phyloP scores from a whole-genome alignment of 2,329 filamentous ascomycete species.

The Colletotrichum viniferum region DNA sequence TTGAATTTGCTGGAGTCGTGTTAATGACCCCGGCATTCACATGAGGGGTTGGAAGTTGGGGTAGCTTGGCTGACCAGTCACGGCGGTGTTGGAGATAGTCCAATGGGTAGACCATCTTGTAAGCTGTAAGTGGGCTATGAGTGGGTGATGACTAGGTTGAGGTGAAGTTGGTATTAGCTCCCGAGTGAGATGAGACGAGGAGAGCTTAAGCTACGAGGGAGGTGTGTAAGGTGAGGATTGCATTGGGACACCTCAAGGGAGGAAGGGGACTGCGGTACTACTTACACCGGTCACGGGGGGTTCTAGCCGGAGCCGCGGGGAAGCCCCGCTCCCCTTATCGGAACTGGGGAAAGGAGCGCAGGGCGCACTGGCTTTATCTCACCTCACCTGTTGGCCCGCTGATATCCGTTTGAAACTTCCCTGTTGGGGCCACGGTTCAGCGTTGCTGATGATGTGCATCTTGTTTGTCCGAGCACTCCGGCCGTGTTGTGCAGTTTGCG shows the following conservation, averaged over 20 bases:
- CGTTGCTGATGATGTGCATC: neutral
- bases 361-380: neutral
- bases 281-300: constrained; percentile 17
- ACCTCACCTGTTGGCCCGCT: constrained; percentile 17
- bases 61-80: constrained; percentile 63
- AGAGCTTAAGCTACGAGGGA: neutral
- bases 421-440: neutral
- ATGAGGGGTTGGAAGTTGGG: neutral
- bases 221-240: neutral
- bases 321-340: constrained; percentile 19
- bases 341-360: constrained; percentile 14
- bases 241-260: neutral
- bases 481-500: neutral
- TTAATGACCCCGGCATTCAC: constrained; percentile 28
- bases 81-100: constrained; percentile 72
- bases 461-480: neutral
- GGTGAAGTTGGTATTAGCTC: neutral
- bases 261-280: neutral
- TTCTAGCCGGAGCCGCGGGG: constrained; percentile 10
- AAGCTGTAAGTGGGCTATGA: neutral
- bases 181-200: neutral
- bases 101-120: constrained; percentile 30
- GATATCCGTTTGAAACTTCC: constrained; percentile 21
- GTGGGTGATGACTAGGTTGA: neutral
- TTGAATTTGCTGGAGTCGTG: constrained; percentile 69